Evolutionary conservation across 2,329 filamentous ascomycete genomes (phyloP).

Genomic region (Neodidymelliopsis sp.): DNA sequence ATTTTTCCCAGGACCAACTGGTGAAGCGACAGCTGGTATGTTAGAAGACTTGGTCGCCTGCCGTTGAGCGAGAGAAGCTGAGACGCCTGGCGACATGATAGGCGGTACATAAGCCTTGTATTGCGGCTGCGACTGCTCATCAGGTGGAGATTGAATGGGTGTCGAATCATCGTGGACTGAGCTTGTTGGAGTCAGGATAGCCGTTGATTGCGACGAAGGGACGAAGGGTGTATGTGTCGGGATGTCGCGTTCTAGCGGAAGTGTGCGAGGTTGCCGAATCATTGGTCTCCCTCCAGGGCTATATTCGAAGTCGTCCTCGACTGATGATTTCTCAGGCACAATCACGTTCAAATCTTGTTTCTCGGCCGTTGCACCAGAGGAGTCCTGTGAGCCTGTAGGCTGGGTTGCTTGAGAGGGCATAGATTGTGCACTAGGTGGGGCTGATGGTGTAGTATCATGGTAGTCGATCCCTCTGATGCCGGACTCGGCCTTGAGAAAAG

Average conservation of each 20-base stretch:
- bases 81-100: constrained; percentile 15
- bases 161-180: constrained; percentile 42
- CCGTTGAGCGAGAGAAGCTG: constrained; percentile 27
- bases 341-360: constrained; percentile 27
- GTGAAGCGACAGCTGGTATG: constrained; percentile 15
- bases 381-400: constrained; percentile 1
- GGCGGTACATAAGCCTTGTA: constrained; percentile 48
- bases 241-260: constrained; percentile 19
- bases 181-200: constrained; percentile 47
- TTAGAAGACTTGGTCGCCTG: constrained; percentile 33
- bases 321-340: constrained; percentile 12
- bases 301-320: constrained; percentile 49
- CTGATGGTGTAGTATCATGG: constrained; percentile 38
- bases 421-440: constrained; percentile 10
- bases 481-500: constrained; percentile 53
- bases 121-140: constrained; percentile 30
- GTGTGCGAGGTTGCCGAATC: constrained; percentile 39
- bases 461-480: constrained; percentile 54
- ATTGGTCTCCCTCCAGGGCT: constrained; percentile 63
- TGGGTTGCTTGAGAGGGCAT: constrained; percentile 7
- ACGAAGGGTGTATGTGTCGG: constrained; percentile 24
- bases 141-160: constrained; percentile 42
- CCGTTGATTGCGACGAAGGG: constrained; percentile 37
- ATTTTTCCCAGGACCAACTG: constrained; percentile 22
- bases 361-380: constrained; percentile 14